phyloP scores from a whole-genome alignment of 2,329 filamentous ascomycete genomes.

The Stagonosporopsis cucurbitacearum region DNA sequence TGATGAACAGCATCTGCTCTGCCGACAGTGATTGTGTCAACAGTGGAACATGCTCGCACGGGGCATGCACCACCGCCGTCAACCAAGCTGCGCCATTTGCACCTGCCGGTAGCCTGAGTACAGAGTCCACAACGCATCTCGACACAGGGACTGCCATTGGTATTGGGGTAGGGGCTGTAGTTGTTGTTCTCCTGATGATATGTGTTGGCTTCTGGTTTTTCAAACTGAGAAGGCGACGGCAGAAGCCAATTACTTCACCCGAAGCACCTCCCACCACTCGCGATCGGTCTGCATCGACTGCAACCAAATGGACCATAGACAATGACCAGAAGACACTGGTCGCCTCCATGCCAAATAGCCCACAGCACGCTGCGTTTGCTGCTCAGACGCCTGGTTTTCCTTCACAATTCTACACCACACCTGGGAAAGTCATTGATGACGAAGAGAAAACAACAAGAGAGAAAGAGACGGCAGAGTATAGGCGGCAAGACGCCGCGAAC shows the following conservation, averaged over 20 bases:
- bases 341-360: conserved; percentile 34
- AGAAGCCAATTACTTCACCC: conserved; percentile 18
- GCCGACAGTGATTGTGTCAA: conserved; percentile 33
- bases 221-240: conserved; percentile 22
- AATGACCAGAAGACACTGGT: conserved; percentile 35
- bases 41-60: conserved; percentile 33
- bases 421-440: conserved; percentile 10
- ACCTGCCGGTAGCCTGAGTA: conserved; percentile 17
- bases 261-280: conserved; percentile 22
- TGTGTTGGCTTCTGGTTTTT: conserved; percentile 34
- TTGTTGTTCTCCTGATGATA: conserved; percentile 27
- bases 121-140: conserved; percentile 26
- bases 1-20: conserved; percentile 28
- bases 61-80: conserved; percentile 24
- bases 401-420: conserved; percentile 23
- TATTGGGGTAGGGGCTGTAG: conserved; percentile 36
- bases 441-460: background rate
- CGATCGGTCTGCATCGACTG: conserved; percentile 26
- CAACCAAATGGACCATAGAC: conserved; percentile 23
- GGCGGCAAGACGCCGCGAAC: background rate
- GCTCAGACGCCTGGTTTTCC: conserved; percentile 15
- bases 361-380: conserved; percentile 26
- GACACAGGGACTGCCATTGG: conserved; percentile 33
- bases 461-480: conserved; percentile 7
- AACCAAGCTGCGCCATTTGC: conserved; percentile 31